These are phyloP conservation scores for Aureobasidium subglaciale DNA, from an alignment of 2,329 filamentous ascomycete genomes.

Conservation along the genomic window DNA sequence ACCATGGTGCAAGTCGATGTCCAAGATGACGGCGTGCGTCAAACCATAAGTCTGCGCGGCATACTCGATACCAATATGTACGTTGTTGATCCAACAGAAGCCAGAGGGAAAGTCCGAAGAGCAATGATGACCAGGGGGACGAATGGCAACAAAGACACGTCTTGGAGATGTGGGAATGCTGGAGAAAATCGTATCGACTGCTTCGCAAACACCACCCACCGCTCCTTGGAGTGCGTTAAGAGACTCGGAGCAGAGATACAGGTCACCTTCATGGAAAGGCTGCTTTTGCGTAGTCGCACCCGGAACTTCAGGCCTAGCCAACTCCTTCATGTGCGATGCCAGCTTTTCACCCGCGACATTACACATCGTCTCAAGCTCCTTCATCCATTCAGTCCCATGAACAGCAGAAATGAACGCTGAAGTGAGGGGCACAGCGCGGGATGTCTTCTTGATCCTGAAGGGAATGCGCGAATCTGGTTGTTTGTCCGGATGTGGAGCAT, in stretches of 20 bases:
- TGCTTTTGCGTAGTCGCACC: constrained; percentile 49
- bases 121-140: constrained; percentile 93
- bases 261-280: constrained; percentile 75
- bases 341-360: constrained; percentile 70
- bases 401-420: constrained; percentile 81
- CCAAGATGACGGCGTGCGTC: constrained; percentile 88
- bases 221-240: constrained; percentile 83
- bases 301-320: constrained; percentile 46
- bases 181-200: constrained; percentile 73
- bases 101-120: constrained; percentile 83
- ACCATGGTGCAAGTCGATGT: constrained; percentile 87
- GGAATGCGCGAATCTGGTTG: constrained; percentile 55
- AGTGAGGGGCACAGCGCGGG: constrained; percentile 60
- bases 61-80: constrained; percentile 93
- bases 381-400: constrained; percentile 89
- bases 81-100: constrained; percentile 98
- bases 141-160: constrained; percentile 81
- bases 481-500: constrained; percentile 59
- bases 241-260: constrained; percentile 85
- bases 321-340: constrained; percentile 68
- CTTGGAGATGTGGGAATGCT: constrained; percentile 32
- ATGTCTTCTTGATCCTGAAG: constrained; percentile 79
- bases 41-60: constrained; percentile 75
- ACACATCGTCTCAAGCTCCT: constrained; percentile 80
- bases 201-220: constrained; percentile 87